These are phyloP conservation scores for Euphorbia tirucalli DNA, from an alignment of 345 rosid species.

Conservation along the genomic window DNA sequence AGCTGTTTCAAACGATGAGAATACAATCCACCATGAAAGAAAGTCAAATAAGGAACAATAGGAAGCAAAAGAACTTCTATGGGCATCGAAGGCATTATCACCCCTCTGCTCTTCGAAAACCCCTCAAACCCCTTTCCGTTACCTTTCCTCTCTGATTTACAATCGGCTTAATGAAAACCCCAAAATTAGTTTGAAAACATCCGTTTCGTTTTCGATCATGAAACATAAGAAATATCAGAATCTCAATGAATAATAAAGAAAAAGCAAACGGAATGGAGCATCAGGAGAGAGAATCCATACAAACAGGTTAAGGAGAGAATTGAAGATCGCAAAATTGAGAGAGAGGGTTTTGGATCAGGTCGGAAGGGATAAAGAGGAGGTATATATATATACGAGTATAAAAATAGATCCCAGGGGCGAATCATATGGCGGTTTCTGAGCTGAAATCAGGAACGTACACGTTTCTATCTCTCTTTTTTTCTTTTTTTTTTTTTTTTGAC, in stretches of 20 bases:
- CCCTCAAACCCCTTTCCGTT: slow-evolving; percentile 26
- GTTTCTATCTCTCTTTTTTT: slow-evolving; percentile 14
- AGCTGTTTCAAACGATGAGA: slow-evolving; percentile 85
- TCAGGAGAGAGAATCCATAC: background rate
- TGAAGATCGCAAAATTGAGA: background rate
- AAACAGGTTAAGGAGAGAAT: background rate
- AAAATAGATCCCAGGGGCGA: slow-evolving; percentile 19
- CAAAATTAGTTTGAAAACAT: background rate
- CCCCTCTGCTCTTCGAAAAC: slow-evolving; percentile 61
- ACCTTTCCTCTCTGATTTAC: background rate
- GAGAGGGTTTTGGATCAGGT: background rate
- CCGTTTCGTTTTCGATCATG: background rate
- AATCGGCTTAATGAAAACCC: slow-evolving; percentile 3
- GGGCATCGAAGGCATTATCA: slow-evolving; percentile 85
- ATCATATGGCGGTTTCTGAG: slow-evolving; percentile 20
- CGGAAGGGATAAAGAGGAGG: background rate
- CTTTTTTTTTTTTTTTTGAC: too few species aligned
- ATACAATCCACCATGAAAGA: slow-evolving; percentile 53
- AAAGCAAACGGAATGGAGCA: too few species aligned
- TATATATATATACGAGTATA: background rate
- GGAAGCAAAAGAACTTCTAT: slow-evolving; percentile 33
- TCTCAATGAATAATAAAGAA: background rate
- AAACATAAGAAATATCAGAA: background rate
- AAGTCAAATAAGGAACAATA: slow-evolving; percentile 53
- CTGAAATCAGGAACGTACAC: slow-evolving; percentile 37